These are phyloP conservation scores for Penicillium sp. DNA, from an alignment of 2,329 filamentous ascomycete genomes.

Conservation along the genomic window DNA sequence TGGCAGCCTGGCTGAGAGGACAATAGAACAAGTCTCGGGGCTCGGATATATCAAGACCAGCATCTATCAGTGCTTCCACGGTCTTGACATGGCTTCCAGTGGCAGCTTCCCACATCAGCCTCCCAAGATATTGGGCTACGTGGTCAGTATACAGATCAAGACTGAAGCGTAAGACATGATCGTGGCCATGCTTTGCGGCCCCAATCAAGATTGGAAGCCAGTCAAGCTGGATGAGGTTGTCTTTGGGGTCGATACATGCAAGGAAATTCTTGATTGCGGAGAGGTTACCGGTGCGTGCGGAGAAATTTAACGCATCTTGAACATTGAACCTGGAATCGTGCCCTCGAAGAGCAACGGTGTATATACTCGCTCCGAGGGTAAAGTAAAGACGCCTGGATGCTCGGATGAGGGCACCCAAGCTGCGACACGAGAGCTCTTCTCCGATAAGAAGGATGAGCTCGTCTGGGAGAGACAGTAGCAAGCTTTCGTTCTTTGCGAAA, in stretches of 20 bases:
- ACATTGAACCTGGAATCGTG: not conserved
- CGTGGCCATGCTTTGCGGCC: not conserved
- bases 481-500: not conserved
- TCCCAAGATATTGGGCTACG: not conserved
- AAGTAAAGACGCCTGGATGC: not conserved
- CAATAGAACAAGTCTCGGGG: not conserved
- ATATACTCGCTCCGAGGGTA: not conserved
- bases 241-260: not conserved
- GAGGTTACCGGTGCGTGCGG: constrained; percentile 1
- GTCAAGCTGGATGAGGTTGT: not conserved
- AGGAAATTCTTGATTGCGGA: not conserved
- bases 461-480: constrained; percentile 2
- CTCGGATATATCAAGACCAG: not conserved
- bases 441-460: not conserved
- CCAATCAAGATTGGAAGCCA: not conserved
- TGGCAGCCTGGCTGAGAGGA: not conserved
- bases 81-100: not conserved
- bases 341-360: not conserved
- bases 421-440: not conserved
- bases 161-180: not conserved
- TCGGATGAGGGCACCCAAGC: not conserved
- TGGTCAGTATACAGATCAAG: not conserved
- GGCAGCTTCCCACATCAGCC: not conserved
- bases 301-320: not conserved
- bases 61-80: not conserved